Evolutionary conservation across 768 basidiomycete species (phyloP).

Genomic region (Mycena chlorophos): DNA sequence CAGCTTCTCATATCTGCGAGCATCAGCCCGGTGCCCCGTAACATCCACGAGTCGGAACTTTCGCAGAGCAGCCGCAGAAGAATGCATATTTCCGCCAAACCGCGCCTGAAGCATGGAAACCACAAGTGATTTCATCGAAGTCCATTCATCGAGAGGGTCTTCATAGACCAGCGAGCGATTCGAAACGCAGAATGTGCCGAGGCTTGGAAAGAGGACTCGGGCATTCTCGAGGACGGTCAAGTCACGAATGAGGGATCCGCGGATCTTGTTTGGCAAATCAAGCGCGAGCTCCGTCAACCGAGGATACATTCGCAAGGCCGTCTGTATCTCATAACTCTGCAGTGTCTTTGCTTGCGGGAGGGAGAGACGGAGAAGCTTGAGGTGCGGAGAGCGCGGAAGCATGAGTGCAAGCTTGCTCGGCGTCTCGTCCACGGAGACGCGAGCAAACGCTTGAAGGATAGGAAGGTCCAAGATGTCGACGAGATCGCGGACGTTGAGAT

Average conservation of each 20-base stretch:
- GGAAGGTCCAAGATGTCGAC: slow-evolving; percentile 6
- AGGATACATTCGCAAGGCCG: slow-evolving; percentile 2
- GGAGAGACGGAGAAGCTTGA: neutral
- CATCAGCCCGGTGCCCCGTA: neutral
- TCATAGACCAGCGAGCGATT: neutral
- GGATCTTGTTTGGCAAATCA: neutral
- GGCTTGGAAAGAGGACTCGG: neutral
- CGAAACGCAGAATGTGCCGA: neutral
- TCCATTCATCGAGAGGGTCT: neutral
- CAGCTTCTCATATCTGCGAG: neutral
- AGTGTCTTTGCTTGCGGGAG: neutral
- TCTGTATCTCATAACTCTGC: neutral
- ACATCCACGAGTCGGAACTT: neutral
- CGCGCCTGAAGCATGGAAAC: neutral
- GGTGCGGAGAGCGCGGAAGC: neutral
- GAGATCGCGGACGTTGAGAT: neutral
- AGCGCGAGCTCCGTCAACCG: slow-evolving; percentile 5
- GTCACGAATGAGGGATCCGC: neutral
- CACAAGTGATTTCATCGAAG: neutral
- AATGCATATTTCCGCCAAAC: neutral
- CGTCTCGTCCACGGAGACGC: neutral
- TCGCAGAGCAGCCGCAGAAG: neutral
- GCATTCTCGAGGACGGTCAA: neutral
- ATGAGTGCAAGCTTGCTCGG: neutral
- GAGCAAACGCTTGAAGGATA: slow-evolving; percentile 3